Evolutionary conservation across 257 asterid genomes (phyloP).

Genomic region (Mentha longifolia): DNA sequence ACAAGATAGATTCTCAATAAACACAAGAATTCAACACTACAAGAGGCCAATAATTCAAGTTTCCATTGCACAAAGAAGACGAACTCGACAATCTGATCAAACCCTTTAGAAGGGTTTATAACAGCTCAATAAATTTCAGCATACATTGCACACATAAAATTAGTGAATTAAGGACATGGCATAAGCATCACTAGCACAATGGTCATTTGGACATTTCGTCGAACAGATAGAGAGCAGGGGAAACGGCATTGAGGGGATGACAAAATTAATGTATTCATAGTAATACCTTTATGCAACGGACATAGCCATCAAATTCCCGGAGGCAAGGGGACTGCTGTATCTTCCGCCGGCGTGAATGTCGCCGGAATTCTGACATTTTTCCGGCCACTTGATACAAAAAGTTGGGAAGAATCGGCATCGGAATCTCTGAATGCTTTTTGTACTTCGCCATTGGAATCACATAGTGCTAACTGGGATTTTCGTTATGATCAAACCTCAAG

Average conservation of each 20-base stretch:
- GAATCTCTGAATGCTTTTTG: neutral
- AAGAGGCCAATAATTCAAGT: neutral
- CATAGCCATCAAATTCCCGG: neutral
- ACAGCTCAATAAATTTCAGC: neutral
- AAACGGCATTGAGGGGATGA: neutral
- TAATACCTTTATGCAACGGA: conserved; percentile 19
- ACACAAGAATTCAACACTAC: neutral
- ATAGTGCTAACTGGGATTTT: neutral
- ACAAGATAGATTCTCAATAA: no score
- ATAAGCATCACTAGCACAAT: neutral
- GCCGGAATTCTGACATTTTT: conserved; percentile 26
- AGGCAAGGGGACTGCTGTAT: neutral
- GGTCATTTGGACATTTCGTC: conserved; percentile 9
- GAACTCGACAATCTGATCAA: neutral
- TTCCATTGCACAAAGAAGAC: neutral
- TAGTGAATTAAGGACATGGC: neutral
- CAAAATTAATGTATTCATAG: neutral
- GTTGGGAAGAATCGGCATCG: neutral
- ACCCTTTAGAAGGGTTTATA: neutral
- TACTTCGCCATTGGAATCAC: neutral
- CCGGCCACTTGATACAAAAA: conserved; percentile 4
- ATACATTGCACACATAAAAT: neutral
- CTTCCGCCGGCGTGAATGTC: conserved; percentile 14
- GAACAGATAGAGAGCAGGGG: conserved; percentile 18
- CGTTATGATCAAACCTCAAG: neutral